phyloP scores from a whole-genome alignment of 352 stramenopile species.

The Saprolegnia diclina region DNA sequence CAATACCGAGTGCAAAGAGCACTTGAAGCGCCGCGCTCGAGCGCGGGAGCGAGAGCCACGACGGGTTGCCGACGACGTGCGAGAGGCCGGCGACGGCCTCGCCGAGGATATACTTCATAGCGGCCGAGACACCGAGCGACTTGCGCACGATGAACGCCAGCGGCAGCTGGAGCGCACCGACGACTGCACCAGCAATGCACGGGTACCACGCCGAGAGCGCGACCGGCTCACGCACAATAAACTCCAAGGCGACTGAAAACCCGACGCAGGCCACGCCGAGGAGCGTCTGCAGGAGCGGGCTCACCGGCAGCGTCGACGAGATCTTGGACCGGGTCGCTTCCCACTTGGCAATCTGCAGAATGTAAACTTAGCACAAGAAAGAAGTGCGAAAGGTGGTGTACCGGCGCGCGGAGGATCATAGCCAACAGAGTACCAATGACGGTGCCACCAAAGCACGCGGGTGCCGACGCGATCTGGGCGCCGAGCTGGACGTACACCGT shows the following conservation, averaged over 20 bases:
- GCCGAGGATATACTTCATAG: conserved; percentile 23
- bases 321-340: conserved; percentile 16
- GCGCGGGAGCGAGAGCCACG: background rate
- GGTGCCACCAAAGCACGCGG: background rate
- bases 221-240: conserved; percentile 3
- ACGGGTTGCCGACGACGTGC: background rate
- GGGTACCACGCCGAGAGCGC: background rate
- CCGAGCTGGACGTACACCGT: conserved; percentile 19
- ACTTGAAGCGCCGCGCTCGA: background rate
- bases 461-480: background rate
- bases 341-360: conserved; percentile 5
- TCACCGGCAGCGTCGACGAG: conserved; percentile 1
- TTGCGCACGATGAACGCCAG: conserved; percentile 25
- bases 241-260: conserved; percentile 21
- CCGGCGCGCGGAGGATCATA: background rate
- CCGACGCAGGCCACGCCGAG: conserved; percentile 12
- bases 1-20: background rate
- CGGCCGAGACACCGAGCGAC: conserved; percentile 20
- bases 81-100: background rate
- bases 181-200: conserved; percentile 16
- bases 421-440: background rate
- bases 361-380: background rate
- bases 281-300: conserved; percentile 7
- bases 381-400: conserved; percentile 1
- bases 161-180: conserved; percentile 29